phyloP scores from a whole-genome alignment of 495 filamentous ascomycete species.

The Penicillium atrosanguineum region DNA sequence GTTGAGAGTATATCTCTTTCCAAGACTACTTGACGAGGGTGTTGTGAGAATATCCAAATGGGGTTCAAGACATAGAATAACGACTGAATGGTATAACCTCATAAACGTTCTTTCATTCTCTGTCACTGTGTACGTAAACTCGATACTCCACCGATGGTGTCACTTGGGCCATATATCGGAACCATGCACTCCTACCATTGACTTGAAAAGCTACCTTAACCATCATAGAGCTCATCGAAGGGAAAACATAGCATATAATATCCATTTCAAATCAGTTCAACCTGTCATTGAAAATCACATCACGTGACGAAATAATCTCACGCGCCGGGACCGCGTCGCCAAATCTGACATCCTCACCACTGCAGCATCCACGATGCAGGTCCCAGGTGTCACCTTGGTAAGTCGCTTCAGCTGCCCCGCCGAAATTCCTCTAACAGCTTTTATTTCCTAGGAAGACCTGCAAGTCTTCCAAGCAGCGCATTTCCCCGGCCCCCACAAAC shows the following conservation, averaged over 20 bases:
- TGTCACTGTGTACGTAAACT: neutral
- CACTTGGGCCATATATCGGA: too few species aligned
- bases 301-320: constrained; percentile 9
- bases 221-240: neutral
- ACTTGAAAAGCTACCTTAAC: too few species aligned
- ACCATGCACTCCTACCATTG: too few species aligned
- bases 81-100: too few species aligned
- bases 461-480: constrained; percentile 64
- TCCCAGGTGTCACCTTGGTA: constrained; percentile 54
- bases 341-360: constrained; percentile 2
- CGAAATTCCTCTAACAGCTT: neutral
- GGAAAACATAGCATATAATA: neutral
- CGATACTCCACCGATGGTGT: neutral
- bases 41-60: neutral
- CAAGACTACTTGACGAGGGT: neutral
- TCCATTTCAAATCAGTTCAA: too few species aligned
- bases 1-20: constrained; percentile 55
- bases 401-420: constrained; percentile 10
- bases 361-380: constrained; percentile 15
- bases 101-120: neutral
- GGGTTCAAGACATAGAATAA: neutral
- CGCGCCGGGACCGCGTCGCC: constrained; percentile 8
- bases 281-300: neutral
- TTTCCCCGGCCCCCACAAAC: constrained; percentile 43
- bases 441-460: constrained; percentile 61